Evolutionary conservation across 1,284 basidiomycete genomes (phyloP).

Genomic region (Kwoniella shivajii): DNA sequence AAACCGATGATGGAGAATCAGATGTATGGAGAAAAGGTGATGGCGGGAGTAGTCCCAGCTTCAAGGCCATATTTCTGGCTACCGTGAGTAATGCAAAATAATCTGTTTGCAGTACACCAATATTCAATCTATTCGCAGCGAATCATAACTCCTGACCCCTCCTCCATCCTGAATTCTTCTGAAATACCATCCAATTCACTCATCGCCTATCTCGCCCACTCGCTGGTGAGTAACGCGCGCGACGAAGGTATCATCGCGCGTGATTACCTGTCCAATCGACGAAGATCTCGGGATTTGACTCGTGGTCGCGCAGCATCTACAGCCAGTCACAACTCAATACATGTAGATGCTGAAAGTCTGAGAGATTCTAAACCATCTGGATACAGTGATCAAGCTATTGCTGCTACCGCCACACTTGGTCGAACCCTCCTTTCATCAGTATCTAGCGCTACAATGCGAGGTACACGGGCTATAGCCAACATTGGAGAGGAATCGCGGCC

Average conservation of each 20-base stretch:
- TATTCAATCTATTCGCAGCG: constrained; percentile 55
- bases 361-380: constrained; percentile 3
- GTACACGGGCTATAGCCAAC: constrained; percentile 15
- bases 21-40: constrained; percentile 42
- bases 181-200: constrained; percentile 65
- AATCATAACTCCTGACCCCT: constrained; percentile 78
- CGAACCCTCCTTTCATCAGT: constrained; percentile 40
- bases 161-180: constrained; percentile 70
- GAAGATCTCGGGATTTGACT: constrained; percentile 19
- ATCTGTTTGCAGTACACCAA: not conserved
- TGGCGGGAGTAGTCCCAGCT: constrained; percentile 47
- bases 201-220: constrained; percentile 68
- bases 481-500: constrained; percentile 29
- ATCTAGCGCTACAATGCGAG: constrained; percentile 35
- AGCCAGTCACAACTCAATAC: constrained; percentile 49
- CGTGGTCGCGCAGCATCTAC: constrained; percentile 39
- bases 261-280: constrained; percentile 29
- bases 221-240: constrained; percentile 70
- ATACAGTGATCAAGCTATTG: constrained; percentile 42
- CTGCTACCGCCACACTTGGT: constrained; percentile 40
- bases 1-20: constrained; percentile 34
- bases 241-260: constrained; percentile 65
- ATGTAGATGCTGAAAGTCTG: constrained; percentile 4
- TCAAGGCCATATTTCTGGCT: constrained; percentile 49
- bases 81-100: constrained; percentile 36